A percentile compares a stretch with the other conserved stretches of the same genome.
These are phyloP conservation scores for Aspergillus uvarum DNA, from an alignment of 2,329 filamentous ascomycete species.

Conservation along the genomic window DNA sequence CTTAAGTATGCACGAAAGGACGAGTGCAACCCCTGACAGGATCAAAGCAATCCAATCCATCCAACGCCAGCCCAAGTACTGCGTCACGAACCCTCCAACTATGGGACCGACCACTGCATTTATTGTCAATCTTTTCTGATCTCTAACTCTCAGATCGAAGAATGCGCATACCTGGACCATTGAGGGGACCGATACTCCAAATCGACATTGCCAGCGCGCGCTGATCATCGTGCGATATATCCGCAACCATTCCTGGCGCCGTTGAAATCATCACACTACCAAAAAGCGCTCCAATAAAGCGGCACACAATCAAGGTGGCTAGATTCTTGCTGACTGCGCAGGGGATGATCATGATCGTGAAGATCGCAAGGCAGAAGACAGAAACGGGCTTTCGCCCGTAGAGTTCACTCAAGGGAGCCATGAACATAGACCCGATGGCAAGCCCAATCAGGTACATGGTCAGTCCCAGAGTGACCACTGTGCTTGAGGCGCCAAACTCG, in stretches of 20 bases:
- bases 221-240: conserved; percentile 77
- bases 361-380: conserved; percentile 62
- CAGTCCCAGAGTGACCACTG: conserved; percentile 69
- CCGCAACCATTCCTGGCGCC: conserved; percentile 76
- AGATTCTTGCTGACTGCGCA: conserved; percentile 69
- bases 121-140: conserved; percentile 5
- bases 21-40: conserved; percentile 61
- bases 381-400: conserved; percentile 60
- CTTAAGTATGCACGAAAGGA: conserved; percentile 59
- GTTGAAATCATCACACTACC: conserved; percentile 81
- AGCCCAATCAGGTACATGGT: conserved; percentile 77
- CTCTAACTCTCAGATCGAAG: background rate
- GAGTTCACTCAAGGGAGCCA: conserved; percentile 64
- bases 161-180: conserved; percentile 57
- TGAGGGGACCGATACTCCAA: conserved; percentile 81
- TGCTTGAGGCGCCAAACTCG: conserved; percentile 61
- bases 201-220: conserved; percentile 80
- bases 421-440: conserved; percentile 67
- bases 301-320: conserved; percentile 65
- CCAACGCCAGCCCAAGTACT: conserved; percentile 79
- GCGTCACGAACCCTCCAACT: conserved; percentile 75
- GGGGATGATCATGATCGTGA: conserved; percentile 69
- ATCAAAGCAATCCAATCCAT: conserved; percentile 80
- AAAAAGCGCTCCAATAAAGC: conserved; percentile 73
- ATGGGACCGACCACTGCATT: conserved; percentile 58